Evolutionary conservation across 1,284 basidiomycete species (phyloP), one percentile per base, ranked within the genome.

Genomic region (Naganishia sp.): DNA sequence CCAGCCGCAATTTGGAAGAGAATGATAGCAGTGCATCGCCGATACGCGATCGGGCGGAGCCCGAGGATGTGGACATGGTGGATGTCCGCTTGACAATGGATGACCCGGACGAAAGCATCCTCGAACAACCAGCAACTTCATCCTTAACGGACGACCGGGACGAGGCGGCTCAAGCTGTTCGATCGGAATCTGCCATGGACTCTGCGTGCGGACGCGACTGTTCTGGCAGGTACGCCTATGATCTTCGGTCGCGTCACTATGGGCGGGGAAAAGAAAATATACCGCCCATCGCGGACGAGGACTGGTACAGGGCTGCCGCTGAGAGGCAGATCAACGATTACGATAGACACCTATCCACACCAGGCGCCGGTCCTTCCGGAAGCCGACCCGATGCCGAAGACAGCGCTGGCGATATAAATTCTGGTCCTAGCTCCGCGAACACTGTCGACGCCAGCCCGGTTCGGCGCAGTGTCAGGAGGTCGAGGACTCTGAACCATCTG

Each of bases 191-290:
- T 13, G 48, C n/a, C 3, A 18, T 52, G 45, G 48, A 49, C n/a
- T 61, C 48, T 39, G 6, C 36, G 0, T 61, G 57, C 36, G 57
- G 48, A 3, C 21, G 42, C 2, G 42, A 44, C n/a, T 61, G 48
- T 42, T 52, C 57, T 9, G 33, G 46, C 21, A 48, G 33, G 13
- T 50, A 33, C 15, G 42, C 55, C 6, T 57, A 57, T n/a, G 57
- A 61, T 39, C 57, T 61, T 18, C 57, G 57, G 13, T 61, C 57
- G 15, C 46, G 50, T 21, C 57, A 61, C 18, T 61, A 54, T 39
- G 57, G 57, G 6, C 50, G 53, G 3, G 61, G 61, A 18, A 63
- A 63, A 16, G 61, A 63, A 49, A 63, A 63, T 21, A 55, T 63
- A 9, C 61, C 61, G 21, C 61, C 61, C 3, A 25, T 53, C 2